These are phyloP conservation scores for Pseudogymnoascus sp. DNA, from an alignment of 2,329 filamentous ascomycete species.

Conservation along the genomic window DNA sequence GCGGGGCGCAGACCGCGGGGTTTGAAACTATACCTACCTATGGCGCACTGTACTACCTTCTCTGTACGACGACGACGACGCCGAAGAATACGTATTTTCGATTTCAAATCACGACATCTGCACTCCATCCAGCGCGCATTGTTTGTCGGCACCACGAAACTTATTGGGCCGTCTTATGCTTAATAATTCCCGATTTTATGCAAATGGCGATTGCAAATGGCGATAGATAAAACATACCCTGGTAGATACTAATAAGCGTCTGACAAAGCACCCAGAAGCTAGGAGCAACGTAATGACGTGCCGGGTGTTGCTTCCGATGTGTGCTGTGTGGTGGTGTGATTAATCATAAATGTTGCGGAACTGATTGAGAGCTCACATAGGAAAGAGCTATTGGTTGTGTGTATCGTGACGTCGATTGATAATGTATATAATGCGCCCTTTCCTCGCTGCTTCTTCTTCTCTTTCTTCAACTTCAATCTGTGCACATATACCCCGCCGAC, in stretches of 20 bases:
- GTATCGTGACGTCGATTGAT: slow-evolving; percentile 1
- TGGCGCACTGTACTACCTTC: background rate
- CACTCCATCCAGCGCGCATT: background rate
- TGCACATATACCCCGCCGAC: background rate
- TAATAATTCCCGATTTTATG: background rate
- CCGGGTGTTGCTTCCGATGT: background rate
- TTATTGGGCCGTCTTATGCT: background rate
- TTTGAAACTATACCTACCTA: background rate
- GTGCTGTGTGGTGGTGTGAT: background rate
- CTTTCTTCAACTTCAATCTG: background rate
- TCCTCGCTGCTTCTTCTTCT: background rate
- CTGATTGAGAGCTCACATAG: background rate
- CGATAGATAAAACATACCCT: background rate
- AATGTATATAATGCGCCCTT: background rate
- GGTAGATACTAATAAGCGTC: background rate
- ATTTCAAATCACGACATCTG: slow-evolving; percentile 6
- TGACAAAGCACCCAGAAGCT: background rate
- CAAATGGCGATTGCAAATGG: background rate
- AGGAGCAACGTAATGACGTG: background rate
- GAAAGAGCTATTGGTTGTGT: background rate
- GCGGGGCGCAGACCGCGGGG: background rate
- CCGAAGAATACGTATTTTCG: background rate
- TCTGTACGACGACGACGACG: background rate
- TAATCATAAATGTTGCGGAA: background rate
- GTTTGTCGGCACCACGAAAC: background rate